Base-by-base conservation (phyloP, 106 monocot species). In the Dioscorea zingiberensis region DNA sequence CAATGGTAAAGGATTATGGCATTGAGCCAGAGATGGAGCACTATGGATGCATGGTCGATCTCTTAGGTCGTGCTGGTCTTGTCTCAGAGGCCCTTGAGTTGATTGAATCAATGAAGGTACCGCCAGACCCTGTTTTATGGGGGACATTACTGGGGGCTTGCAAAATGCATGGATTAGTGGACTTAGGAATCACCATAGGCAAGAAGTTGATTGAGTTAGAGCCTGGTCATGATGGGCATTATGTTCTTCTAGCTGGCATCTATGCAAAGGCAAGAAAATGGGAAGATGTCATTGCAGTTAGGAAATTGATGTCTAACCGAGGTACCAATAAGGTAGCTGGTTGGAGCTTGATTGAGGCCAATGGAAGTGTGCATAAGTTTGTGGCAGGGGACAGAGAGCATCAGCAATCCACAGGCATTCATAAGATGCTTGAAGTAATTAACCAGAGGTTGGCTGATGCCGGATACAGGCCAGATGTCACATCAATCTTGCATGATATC, bases 11-110 rank as follows among this genome's bases (percentile, higher is more conserved):
- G 13, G 63, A 63, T 63, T 45, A 63, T 63, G 45, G 63, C 21
- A 46, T 63, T 45, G 63, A 45, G 63, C 63, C 63, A 13, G 63
- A 63, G 45, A 63, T 63, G 63, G 63, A 63, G 30, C 63, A 63
- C 21, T 63, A 63, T 45, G 63, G 63, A 15, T 63, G 63, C 63
- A 63, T 63, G 38, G 44, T 63, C 45, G 63, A 63, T 63, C 44
- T 63, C 1, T 63, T 63, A 19, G 63, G 44, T 11, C 63, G 63
- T 32, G 63, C 63, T 23, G 63, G 63, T 0, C 63, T 21, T 63
- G 63, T 63, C 4, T 46, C 63, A 8, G 63, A 63, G 45, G 63
- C 63, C 22, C 63, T 63, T 44, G 63, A 63, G 19, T 46, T 63
- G 38, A 45, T 63, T 19, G 38, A 63, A 45, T 44, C 44, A 4